Evolutionary conservation across 805 yeast species (phyloP).

Genomic region (Saccharomycopsis olivae): DNA sequence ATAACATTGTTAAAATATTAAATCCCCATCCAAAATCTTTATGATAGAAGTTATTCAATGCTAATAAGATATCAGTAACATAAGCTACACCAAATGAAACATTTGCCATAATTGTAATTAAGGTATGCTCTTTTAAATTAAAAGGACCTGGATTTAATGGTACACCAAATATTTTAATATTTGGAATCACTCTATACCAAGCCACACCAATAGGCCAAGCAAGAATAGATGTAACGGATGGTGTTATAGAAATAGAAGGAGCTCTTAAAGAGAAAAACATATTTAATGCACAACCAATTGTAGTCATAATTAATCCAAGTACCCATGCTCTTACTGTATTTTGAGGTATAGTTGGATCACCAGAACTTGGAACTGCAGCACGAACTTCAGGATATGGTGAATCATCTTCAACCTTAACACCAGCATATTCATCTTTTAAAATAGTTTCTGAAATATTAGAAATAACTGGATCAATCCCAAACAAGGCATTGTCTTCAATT

Average conservation of each 20-base stretch:
- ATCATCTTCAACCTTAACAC: constrained; percentile 24
- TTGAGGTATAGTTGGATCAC: constrained; percentile 36
- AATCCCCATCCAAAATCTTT: constrained; percentile 31
- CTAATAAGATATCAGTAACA: constrained; percentile 28
- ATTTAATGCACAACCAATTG: constrained; percentile 43
- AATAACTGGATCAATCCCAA: constrained; percentile 15
- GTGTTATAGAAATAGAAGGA: constrained; percentile 34
- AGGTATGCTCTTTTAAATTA: constrained; percentile 54
- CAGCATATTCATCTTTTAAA: constrained; percentile 28
- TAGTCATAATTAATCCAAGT: constrained; percentile 33
- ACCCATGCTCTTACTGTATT: constrained; percentile 35
- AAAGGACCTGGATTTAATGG: constrained; percentile 54
- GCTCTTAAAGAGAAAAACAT: constrained; percentile 46
- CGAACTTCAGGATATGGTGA: constrained; percentile 57
- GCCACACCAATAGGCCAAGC: constrained; percentile 36
- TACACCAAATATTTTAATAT: constrained; percentile 43
- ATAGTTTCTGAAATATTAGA: constrained; percentile 15
- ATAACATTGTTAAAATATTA: constrained; percentile 39
- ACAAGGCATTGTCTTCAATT: constrained; percentile 6
- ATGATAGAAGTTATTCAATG: constrained; percentile 22
- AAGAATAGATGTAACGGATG: constrained; percentile 35
- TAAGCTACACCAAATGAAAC: constrained; percentile 26
- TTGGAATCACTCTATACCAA: too few relatives aligned
- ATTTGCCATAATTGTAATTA: constrained; percentile 36
- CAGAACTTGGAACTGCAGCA: constrained; percentile 38